These are phyloP conservation scores for Antrodiella citrinella DNA, from an alignment of 768 basidiomycete species.

Conservation along the genomic window DNA sequence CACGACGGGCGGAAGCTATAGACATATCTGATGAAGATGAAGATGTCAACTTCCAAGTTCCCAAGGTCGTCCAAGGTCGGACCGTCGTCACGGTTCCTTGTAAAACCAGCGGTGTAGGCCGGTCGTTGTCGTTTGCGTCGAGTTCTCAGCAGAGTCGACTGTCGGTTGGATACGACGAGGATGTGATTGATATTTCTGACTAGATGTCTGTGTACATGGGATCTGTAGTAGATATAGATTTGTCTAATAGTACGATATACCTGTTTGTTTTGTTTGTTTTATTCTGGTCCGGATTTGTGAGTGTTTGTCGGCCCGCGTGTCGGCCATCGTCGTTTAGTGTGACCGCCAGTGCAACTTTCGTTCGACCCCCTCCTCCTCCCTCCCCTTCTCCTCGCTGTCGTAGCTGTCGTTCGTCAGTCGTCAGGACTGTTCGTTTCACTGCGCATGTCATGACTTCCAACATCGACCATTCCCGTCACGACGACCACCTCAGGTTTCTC, in stretches of 20 bases:
- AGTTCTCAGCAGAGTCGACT: conserved; percentile 6
- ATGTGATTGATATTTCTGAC: background rate
- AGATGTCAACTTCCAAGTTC: background rate
- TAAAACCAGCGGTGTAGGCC: no score
- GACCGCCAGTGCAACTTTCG: conserved; percentile 5
- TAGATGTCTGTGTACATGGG: no score
- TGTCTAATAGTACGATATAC: no score
- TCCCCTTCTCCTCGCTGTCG: conserved; percentile 10
- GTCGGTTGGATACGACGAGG: background rate
- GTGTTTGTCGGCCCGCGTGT: conserved; percentile 10
- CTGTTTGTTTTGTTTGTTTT: background rate
- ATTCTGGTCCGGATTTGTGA: background rate
- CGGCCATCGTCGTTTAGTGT: background rate
- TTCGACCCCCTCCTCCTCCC: conserved; percentile 1
- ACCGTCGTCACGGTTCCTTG: no score
- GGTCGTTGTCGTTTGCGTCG: no score
- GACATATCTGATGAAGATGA: conserved; percentile 4
- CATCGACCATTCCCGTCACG: conserved; percentile 29
- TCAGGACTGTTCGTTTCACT: conserved; percentile 5
- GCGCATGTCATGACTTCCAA: conserved; percentile 26
- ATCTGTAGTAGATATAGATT: no score
- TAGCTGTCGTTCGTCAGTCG: conserved; percentile 13
- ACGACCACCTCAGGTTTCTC: conserved; percentile 41
- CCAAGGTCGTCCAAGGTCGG: no score
- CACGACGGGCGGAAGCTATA: background rate